A percentile compares a stretch with the other conserved stretches of the same genome.
Evolutionary conservation across 2,329 filamentous ascomycete genomes (phyloP).

Genomic region (Fusarium lyarnte): DNA sequence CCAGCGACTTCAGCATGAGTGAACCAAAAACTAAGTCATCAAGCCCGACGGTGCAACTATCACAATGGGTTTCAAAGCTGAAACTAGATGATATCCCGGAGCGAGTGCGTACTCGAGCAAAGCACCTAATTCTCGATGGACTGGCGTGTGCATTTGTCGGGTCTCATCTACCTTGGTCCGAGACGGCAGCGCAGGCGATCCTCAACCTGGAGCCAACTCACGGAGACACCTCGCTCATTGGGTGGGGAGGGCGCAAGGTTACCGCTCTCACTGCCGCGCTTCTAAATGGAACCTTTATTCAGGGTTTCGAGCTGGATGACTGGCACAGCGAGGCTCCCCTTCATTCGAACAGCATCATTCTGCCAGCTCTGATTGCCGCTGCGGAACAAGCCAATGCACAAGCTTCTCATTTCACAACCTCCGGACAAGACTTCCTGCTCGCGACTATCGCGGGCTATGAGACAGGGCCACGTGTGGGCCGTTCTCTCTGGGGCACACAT

Average conservation of each 20-base stretch:
- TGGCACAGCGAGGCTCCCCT: constrained; percentile 7
- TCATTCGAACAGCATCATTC: not conserved
- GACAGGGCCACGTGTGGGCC: not conserved
- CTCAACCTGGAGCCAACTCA: not conserved
- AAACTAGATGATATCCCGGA: not conserved
- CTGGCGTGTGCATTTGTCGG: not conserved
- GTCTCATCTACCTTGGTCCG: not conserved
- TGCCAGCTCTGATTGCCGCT: not conserved
- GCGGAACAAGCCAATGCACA: not conserved
- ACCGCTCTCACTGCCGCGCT: constrained; percentile 1
- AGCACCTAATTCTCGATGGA: not conserved
- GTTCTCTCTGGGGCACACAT: not conserved
- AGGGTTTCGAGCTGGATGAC: constrained; percentile 6
- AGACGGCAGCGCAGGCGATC: not conserved
- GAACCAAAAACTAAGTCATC: not conserved
- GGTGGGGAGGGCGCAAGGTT: not conserved
- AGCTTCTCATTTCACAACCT: not conserved
- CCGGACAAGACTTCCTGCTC: not conserved
- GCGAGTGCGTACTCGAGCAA: not conserved
- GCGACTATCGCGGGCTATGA: constrained; percentile 1
- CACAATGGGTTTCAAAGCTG: not conserved
- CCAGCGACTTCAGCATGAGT: not conserved
- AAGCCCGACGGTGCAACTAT: not conserved
- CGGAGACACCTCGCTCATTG: not conserved
- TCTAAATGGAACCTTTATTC: constrained; percentile 3